A percentile compares a stretch with the other conserved stretches of the same genome.
Evolutionary conservation across 2,329 filamentous ascomycete species (phyloP).

Genomic region (Zelopaecilomyces penicillatus): DNA sequence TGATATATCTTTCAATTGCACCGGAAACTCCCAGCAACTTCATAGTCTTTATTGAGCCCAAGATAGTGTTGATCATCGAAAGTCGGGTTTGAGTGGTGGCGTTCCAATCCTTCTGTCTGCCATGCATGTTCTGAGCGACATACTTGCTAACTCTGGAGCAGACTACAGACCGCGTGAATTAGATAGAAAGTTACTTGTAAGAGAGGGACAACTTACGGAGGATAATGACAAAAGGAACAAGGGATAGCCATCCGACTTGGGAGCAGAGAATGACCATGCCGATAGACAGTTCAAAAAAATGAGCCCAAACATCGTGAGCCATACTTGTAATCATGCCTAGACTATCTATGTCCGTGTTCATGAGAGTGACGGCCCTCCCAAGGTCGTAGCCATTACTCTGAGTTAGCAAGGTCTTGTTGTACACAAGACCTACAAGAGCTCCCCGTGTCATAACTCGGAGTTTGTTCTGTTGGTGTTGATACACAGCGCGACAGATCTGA

Average conservation of each 20-base stretch:
- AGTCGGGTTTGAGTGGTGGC: conserved; percentile 32
- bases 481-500: conserved; percentile 24
- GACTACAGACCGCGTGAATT: conserved; percentile 17
- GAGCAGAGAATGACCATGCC: conserved; percentile 29
- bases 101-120: conserved; percentile 31
- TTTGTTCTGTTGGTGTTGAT: conserved; percentile 23
- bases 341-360: conserved; percentile 32
- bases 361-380: conserved; percentile 28
- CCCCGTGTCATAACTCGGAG: conserved; percentile 26
- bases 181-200: background rate
- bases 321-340: conserved; percentile 24
- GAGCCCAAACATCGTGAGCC: conserved; percentile 35
- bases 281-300: conserved; percentile 31
- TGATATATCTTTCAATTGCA: conserved; percentile 12
- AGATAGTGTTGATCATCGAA: conserved; percentile 23
- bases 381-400: conserved; percentile 17
- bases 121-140: conserved; percentile 28
- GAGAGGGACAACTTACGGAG: conserved; percentile 22
- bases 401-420: conserved; percentile 22
- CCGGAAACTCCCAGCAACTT: conserved; percentile 31
- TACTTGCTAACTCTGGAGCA: conserved; percentile 33
- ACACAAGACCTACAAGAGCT: conserved; percentile 27
- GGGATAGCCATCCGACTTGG: conserved; percentile 35
- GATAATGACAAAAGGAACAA: conserved; percentile 32
- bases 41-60: conserved; percentile 30